These are phyloP conservation scores for Balakata baccata DNA, from an alignment of 345 rosid species.

Conservation along the genomic window DNA sequence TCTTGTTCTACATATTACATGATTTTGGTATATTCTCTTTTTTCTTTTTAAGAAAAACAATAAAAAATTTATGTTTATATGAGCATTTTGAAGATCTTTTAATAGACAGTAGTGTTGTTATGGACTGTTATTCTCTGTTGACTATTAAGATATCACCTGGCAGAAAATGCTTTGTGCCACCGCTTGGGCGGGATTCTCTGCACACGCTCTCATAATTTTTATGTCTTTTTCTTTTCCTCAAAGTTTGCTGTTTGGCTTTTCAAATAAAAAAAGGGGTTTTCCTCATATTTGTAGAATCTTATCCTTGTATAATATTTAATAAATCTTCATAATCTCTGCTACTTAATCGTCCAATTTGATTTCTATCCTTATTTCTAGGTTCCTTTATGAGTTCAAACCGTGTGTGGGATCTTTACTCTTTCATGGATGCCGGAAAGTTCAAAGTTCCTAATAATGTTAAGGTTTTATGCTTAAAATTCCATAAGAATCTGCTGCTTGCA, in stretches of 20 bases:
- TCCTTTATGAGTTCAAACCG: background rate
- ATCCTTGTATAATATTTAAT: background rate
- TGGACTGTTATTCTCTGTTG: background rate
- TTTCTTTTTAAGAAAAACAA: background rate
- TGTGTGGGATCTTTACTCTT: conserved; percentile 4
- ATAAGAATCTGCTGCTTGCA: background rate
- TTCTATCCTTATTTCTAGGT: background rate
- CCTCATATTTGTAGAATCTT: conserved; percentile 1
- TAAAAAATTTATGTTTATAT: background rate
- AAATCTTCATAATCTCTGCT: conserved; percentile 6
- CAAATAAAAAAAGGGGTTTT: background rate
- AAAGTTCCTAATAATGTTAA: conserved; percentile 1
- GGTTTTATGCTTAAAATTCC: background rate
- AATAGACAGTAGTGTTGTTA: background rate
- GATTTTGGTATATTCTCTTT: background rate
- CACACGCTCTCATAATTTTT: conserved; percentile 23
- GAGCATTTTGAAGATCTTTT: conserved; percentile 12
- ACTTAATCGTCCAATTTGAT: conserved; percentile 1
- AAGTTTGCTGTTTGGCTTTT: background rate
- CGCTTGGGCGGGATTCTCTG: conserved; percentile 14
- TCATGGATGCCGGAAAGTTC: background rate
- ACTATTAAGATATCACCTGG: conserved; percentile 10
- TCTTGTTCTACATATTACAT: background rate
- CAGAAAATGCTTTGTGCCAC: conserved; percentile 11
- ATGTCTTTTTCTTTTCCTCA: background rate